Evolutionary conservation across 2,329 filamentous ascomycete genomes (phyloP), one percentile per base, ranked within the genome.

Genomic region (Colletotrichum spaethianum): DNA sequence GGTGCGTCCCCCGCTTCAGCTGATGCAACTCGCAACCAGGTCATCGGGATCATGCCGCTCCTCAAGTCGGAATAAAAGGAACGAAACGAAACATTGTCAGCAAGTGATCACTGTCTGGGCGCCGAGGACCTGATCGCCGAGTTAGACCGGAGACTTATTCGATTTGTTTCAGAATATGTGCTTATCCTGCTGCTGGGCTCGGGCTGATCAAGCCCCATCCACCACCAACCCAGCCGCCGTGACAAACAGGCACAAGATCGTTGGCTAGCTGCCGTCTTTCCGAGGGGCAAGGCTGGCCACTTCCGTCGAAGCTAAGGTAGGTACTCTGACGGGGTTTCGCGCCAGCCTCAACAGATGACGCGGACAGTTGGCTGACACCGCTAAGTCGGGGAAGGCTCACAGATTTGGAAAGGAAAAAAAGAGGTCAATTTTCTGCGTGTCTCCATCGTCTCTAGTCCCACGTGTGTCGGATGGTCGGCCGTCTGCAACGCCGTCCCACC

Each of bases 81-180:
- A 64, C 31, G 20, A 46, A 33, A 28, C 42, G 36, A 53, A 31
- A 38, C 16, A 20, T 28, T 53, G 50, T 23, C 16, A 44, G 16
- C 12, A 31, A 52, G 26, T 20, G 6, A 26, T 63, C 14, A 12
- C 12, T 28, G 65, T 64, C 65, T 31, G 36, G 52, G 65, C 65
- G 65, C 59, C 31, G 65, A 63, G 23, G 20, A 63, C 31, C 16
- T 31, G 16, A 60, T 36, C 57, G 48, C 50, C 59, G 69, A 40
- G 28, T 59, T 44, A 7, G 64, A 42, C 53, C 52, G 59, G 40
- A 55, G 38, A 8, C 40, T 62, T 42, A 36, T 40, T 46, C 55
- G 7, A 52, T 36, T 20, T 69, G 70, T 72, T 72, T 72, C 70
- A 70, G 46, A 63, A 69, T 64, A 36, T 72, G 70, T 69, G 70